phyloP scores from a whole-genome alignment of 2,329 filamentous ascomycete genomes.

The Ceratocystis huliohia region DNA sequence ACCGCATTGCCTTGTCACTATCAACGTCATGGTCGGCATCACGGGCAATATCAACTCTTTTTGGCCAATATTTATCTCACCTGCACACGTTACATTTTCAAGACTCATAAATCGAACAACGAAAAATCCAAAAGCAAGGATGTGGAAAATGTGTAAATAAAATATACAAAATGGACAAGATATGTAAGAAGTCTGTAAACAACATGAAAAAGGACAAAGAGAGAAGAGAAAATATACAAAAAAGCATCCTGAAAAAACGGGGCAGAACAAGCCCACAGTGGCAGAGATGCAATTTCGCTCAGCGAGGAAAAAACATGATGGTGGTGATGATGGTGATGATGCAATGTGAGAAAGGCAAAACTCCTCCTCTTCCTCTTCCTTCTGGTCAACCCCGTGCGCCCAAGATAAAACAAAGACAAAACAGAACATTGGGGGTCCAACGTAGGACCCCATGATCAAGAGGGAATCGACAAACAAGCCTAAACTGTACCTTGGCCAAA shows the following conservation, averaged over 20 bases:
- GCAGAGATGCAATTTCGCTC: conserved; percentile 8
- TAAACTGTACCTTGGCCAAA: not conserved
- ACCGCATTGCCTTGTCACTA: not conserved
- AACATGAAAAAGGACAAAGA: conserved; percentile 2
- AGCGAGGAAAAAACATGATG: conserved; percentile 7
- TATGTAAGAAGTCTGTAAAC: conserved; percentile 1
- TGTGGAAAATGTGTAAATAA: conserved; percentile 9
- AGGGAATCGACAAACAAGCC: conserved; percentile 2
- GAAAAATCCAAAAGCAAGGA: not conserved
- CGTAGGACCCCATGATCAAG: not conserved
- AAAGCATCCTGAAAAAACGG: not conserved
- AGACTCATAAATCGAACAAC: too few relatives aligned
- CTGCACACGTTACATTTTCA: too few relatives aligned
- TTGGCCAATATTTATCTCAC: too few relatives aligned
- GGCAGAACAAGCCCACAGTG: conserved; percentile 2
- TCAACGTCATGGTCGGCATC: not conserved
- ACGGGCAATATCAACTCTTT: not conserved
- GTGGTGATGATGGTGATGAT: conserved; percentile 11
- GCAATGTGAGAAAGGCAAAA: conserved; percentile 1
- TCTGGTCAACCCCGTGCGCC: not conserved
- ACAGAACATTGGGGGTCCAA: not conserved
- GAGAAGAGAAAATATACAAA: conserved; percentile 4
- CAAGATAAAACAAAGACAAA: conserved; percentile 3
- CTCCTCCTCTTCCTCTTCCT: not conserved
- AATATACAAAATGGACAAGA: conserved; percentile 10